Conservation (phyloP, 2,329 filamentous ascomycete species). For the Colletotrichum lupini region DNA sequence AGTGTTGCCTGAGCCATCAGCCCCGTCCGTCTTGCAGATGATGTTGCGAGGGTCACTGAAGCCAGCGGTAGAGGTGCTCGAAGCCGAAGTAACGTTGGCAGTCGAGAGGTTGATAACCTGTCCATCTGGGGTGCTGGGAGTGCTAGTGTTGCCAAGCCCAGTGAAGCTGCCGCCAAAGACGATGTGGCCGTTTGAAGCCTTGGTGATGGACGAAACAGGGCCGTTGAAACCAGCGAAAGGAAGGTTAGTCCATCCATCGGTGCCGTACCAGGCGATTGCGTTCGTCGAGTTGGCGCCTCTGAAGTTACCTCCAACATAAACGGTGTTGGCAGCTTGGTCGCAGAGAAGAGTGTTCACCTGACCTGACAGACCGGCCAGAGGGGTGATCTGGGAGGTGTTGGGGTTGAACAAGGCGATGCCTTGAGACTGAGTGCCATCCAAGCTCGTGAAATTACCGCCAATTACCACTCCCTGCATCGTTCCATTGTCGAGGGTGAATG, state of each 20-base stretch:
- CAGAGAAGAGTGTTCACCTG: constrained; percentile 86
- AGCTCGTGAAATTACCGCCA: constrained; percentile 94
- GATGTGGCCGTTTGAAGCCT: constrained; percentile 83
- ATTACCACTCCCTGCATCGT: constrained; percentile 80
- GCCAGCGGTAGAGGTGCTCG: constrained; percentile 69
- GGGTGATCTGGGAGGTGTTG: constrained; percentile 73
- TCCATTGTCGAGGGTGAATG: constrained; percentile 75
- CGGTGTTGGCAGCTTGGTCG: constrained; percentile 79
- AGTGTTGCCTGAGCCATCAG: constrained; percentile 78
- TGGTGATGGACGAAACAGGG: constrained; percentile 86
- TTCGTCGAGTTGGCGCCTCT: constrained; percentile 85
- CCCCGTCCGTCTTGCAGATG: constrained; percentile 78
- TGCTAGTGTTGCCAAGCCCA: constrained; percentile 83
- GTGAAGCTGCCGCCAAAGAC: constrained; percentile 94
- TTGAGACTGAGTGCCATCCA: constrained; percentile 79
- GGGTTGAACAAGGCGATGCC: constrained; percentile 87
- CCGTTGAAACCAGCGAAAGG: constrained; percentile 97
- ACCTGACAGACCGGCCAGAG: constrained; percentile 85
- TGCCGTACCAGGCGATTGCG: constrained; percentile 82
- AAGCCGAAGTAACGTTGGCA: constrained; percentile 77
- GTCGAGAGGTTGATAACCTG: constrained; percentile 87
- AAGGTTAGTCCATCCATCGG: constrained; percentile 79
- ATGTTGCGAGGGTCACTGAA: constrained; percentile 84
- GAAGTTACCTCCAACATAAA: constrained; percentile 93
- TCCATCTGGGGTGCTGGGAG: constrained; percentile 72